Base-by-base conservation (phyloP, 225 moss, liverwort and hornwort species). In the Marchantia polymorpha region DNA sequence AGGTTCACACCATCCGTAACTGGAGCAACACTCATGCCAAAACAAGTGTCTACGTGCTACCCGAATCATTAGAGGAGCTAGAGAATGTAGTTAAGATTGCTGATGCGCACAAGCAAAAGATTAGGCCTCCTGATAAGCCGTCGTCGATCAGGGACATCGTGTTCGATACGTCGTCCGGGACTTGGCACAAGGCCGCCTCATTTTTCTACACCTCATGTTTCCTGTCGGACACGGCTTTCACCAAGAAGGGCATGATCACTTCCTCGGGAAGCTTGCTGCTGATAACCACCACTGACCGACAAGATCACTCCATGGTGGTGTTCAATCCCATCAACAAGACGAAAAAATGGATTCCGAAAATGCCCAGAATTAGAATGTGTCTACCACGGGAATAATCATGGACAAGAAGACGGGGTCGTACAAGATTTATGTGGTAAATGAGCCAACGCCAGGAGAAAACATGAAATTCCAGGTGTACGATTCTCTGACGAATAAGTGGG, bases 21-120 rank as follows among this genome's bases (percentile, higher is more conserved):
- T 99, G 97, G 97, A 99, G 97, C 77, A 92, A 92, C 64, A 99
- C 97, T 52, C 97, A 99, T 82, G 86, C 89, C 65, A 84, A 87
- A 72, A 91, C 95, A 22, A 88, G 83, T 69, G 90, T 95, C 31
- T 95, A 93, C 83, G 67, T 87, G 23, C 89, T 95, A 54, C 97
- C 97, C 11, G 95, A 99, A 88, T 90, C 80, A 49, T 78, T 99
- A 80, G 86, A 89, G 64, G 94, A 99, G 80, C 82, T 99, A 80
- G 90, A 99, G 64, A 60, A 17, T 20, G 59, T 99, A 4, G 90
- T 99, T 63, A 78, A 82, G 69, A 80, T 85, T 29, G 93, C 93
- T n/a, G n/a, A n/a, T n/a, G n/a, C n/a, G n/a, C n/a, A n/a, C n/a
- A n/a, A n/a, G n/a, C n/a, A n/a, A n/a, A n/a, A n/a, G n/a, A n/a